Evolutionary conservation across 2,329 filamentous ascomycete species (phyloP).

Genomic region (Ophiostoma tasmaniense): DNA sequence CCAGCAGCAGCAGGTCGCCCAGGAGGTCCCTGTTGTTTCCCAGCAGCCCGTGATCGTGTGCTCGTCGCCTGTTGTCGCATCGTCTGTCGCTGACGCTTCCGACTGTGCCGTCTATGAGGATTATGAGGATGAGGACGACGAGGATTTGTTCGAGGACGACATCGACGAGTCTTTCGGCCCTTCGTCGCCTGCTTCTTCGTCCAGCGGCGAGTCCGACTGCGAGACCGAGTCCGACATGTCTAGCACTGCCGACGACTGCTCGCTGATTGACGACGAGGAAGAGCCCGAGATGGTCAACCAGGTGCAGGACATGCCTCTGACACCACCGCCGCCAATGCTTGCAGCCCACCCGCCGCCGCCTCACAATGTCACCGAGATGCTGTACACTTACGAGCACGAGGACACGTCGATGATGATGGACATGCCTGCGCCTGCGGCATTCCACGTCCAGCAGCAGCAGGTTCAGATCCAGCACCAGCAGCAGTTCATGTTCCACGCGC

Average conservation of each 20-base stretch:
- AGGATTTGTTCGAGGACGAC: conserved; percentile 20
- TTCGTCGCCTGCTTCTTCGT: conserved; percentile 26
- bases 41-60: conserved; percentile 20
- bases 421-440: background rate
- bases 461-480: conserved; percentile 13
- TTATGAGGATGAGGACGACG: conserved; percentile 24
- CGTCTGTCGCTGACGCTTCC: background rate
- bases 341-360: conserved; percentile 15
- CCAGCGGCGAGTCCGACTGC: background rate
- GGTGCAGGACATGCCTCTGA: conserved; percentile 12
- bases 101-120: conserved; percentile 13
- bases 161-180: conserved; percentile 34
- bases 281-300: conserved; percentile 26
- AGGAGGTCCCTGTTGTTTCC: conserved; percentile 30
- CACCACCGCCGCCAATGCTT: conserved; percentile 30
- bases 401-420: conserved; percentile 30
- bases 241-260: background rate
- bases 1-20: conserved; percentile 31
- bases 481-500: conserved; percentile 5
- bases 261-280: conserved; percentile 23
- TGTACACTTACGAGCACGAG: conserved; percentile 35
- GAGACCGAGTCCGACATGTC: conserved; percentile 4
- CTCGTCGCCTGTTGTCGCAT: background rate
- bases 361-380: background rate
- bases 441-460: conserved; percentile 4